A percentile compares a stretch with the other conserved stretches of the same genome.
Evolutionary conservation across 257 asterid species (phyloP).

Genomic region (Fraxinus americana): DNA sequence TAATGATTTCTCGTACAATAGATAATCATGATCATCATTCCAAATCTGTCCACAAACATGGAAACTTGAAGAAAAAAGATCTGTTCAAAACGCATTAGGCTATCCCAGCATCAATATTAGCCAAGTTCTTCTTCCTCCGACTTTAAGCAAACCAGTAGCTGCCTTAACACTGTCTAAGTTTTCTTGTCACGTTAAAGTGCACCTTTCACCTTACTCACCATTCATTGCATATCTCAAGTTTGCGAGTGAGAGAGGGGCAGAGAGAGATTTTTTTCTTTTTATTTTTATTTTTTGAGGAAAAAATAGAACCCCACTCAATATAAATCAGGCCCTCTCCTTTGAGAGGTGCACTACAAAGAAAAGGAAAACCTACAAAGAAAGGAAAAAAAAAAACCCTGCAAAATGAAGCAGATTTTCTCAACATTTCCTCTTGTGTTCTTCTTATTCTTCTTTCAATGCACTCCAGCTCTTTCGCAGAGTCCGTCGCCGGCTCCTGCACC

Average conservation of each 20-base stretch:
- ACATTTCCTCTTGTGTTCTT: not conserved
- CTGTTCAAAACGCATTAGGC: not conserved
- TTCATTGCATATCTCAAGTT: slow-evolving; percentile 4
- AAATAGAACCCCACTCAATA: slow-evolving; percentile 1
- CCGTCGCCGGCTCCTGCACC: not conserved
- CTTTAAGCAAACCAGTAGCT: slow-evolving; percentile 48
- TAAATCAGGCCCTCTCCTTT: slow-evolving; percentile 19
- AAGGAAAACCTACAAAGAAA: not conserved
- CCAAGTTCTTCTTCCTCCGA: slow-evolving; percentile 32
- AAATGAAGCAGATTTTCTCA: slow-evolving; percentile 6
- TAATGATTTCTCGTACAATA: not conserved
- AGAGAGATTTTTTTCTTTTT: not conserved
- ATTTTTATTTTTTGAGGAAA: slow-evolving; percentile 3
- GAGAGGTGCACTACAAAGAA: too few relatives aligned
- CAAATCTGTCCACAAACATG: not conserved
- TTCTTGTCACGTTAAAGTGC: slow-evolving; percentile 37
- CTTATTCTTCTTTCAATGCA: slow-evolving; percentile 3
- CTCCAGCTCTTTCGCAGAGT: not conserved
- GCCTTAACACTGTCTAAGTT: slow-evolving; percentile 34
- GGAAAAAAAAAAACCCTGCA: not conserved
- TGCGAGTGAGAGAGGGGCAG: not conserved
- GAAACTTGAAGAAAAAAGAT: slow-evolving; percentile 26
- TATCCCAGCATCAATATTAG: slow-evolving; percentile 8
- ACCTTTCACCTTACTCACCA: slow-evolving; percentile 21
- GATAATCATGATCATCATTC: not conserved